Evolutionary conservation across 805 yeast genomes (phyloP).

Genomic region (Kuraishia cidri): DNA sequence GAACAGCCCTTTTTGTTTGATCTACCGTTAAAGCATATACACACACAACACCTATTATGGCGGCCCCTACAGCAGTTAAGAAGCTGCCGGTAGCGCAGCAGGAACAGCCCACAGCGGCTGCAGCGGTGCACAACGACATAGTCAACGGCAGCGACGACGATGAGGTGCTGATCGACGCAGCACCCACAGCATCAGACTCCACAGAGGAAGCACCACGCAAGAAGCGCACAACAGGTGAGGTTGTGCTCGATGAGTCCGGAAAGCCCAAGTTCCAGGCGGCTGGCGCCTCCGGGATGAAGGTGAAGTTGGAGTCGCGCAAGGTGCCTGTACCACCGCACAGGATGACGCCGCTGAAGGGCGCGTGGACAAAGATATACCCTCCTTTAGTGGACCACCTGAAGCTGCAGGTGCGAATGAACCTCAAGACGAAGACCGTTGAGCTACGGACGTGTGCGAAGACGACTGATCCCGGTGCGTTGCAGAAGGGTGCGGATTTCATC

Average conservation of each 20-base stretch:
- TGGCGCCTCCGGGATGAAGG: conserved; percentile 49
- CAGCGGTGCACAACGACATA: too few species aligned
- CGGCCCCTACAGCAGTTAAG: conserved; percentile 38
- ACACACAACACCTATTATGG: conserved; percentile 15
- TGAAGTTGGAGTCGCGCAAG: conserved; percentile 79
- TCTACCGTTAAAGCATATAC: too few species aligned
- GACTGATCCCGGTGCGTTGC: conserved; percentile 88
- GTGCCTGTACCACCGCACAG: conserved; percentile 96
- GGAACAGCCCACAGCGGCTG: too few species aligned
- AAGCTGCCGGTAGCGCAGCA: conserved; percentile 1
- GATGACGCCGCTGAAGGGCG: conserved; percentile 83
- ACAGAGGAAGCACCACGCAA: not conserved
- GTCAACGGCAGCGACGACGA: too few species aligned
- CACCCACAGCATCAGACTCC: not conserved
- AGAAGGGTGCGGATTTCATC: conserved; percentile 95
- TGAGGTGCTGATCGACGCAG: conserved; percentile 27
- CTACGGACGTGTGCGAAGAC: conserved; percentile 77
- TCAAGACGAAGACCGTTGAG: conserved; percentile 81
- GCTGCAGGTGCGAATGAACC: conserved; percentile 92
- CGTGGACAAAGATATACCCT: conserved; percentile 92
- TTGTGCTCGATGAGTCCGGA: conserved; percentile 67
- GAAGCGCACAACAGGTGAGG: not conserved
- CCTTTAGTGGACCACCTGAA: conserved; percentile 93
- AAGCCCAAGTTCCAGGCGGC: conserved; percentile 80
- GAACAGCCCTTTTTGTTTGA: too few species aligned